Percentiles rank a stretch among this genome's conserved stretches.
phyloP scores from a whole-genome alignment of 1,284 basidiomycete species.

The Mycosarcoma maydis region DNA sequence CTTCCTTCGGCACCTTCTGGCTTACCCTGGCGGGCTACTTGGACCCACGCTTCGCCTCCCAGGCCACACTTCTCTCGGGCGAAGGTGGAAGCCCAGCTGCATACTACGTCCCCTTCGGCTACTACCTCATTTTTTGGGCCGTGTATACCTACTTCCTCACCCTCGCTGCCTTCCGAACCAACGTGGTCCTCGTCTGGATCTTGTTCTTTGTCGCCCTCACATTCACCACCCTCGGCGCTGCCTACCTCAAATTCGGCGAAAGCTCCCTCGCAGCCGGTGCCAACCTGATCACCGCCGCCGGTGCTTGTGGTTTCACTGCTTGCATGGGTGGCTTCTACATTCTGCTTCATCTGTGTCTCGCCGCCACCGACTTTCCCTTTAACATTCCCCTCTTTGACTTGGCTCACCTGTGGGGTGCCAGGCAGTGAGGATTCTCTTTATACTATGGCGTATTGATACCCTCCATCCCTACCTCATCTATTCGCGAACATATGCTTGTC shows the following conservation, averaged over 20 bases:
- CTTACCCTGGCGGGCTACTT: slow-evolving; percentile 33
- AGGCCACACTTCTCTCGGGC: slow-evolving; percentile 29
- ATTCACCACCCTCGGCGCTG: slow-evolving; percentile 34
- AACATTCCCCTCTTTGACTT: slow-evolving; percentile 47
- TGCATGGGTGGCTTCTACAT: slow-evolving; percentile 49
- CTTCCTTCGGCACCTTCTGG: slow-evolving; percentile 52
- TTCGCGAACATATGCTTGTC: too few species aligned
- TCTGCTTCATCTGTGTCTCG: slow-evolving; percentile 43
- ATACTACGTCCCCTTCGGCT: slow-evolving; percentile 39
- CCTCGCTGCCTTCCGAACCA: slow-evolving; percentile 47
- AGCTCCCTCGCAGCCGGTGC: slow-evolving; percentile 3
- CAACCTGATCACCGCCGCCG: slow-evolving; percentile 31
- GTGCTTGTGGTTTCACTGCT: slow-evolving; percentile 48
- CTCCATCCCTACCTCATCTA: too few species aligned
- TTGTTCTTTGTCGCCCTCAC: slow-evolving; percentile 51
- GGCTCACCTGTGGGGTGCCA: slow-evolving; percentile 27
- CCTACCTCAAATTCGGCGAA: slow-evolving; percentile 42
- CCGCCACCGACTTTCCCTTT: slow-evolving; percentile 50
- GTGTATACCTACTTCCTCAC: slow-evolving; percentile 52
- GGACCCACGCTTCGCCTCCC: slow-evolving; percentile 30
- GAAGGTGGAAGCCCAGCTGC: slow-evolving; percentile 8
- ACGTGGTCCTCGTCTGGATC: slow-evolving; percentile 52
- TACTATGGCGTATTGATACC: too few species aligned
- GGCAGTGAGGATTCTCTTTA: slow-evolving; percentile 18
- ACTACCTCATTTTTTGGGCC: slow-evolving; percentile 48